Percentiles rank a stretch among this genome's conserved stretches.
phyloP scores from a whole-genome alignment of 805 yeast species.

The Kodamaea hsintzibuensis region DNA sequence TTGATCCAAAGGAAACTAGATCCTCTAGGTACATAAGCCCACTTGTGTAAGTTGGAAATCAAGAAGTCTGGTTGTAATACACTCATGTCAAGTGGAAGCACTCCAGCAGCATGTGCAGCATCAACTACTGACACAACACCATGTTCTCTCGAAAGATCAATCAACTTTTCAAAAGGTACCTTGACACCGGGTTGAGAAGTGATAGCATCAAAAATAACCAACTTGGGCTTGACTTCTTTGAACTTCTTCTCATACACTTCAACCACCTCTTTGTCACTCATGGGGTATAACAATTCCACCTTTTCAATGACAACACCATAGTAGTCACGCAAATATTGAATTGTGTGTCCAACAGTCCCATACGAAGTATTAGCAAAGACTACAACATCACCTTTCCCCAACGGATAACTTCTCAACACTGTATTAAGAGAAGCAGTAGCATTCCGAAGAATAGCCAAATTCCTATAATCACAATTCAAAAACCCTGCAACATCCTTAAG shows the following conservation, averaged over 20 bases:
- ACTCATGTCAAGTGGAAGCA: slow-evolving; percentile 42
- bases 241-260: slow-evolving; percentile 22
- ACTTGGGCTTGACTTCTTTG: slow-evolving; percentile 23
- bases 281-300: slow-evolving; percentile 19
- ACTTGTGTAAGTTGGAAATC: slow-evolving; percentile 66
- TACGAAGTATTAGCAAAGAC: slow-evolving; percentile 48
- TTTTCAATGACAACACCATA: slow-evolving; percentile 16
- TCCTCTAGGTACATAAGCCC: slow-evolving; percentile 61
- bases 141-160: slow-evolving; percentile 45
- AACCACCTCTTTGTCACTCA: slow-evolving; percentile 22
- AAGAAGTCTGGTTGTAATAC: slow-evolving; percentile 58
- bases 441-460: slow-evolving; percentile 55
- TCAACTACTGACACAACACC: slow-evolving; percentile 59
- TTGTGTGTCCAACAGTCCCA: slow-evolving; percentile 54
- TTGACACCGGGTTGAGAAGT: slow-evolving; percentile 63
- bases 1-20: slow-evolving; percentile 61
- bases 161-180: slow-evolving; percentile 55
- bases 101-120: slow-evolving; percentile 75
- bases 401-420: slow-evolving; percentile 54
- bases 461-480: slow-evolving; percentile 47
- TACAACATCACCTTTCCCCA: slow-evolving; percentile 54
- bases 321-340: slow-evolving; percentile 30
- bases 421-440: slow-evolving; percentile 64
- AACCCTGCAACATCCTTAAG: slow-evolving; percentile 38
- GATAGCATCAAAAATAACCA: slow-evolving; percentile 60